phyloP scores from a whole-genome alignment of 805 yeast genomes.

The Yarrowia sp. region DNA sequence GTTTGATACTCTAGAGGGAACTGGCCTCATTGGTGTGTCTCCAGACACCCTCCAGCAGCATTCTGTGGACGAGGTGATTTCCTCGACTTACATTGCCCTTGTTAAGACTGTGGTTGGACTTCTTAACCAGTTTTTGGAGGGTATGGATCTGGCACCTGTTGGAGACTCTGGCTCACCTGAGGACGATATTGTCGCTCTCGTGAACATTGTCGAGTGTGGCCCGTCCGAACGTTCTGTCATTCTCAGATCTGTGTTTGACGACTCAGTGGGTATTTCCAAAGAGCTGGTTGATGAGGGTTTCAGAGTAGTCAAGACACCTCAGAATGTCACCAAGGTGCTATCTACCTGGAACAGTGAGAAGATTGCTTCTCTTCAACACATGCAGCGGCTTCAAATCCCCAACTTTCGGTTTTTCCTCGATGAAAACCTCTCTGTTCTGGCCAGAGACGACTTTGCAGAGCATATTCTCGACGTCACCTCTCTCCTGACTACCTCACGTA shows the following conservation, averaged over 20 bases:
- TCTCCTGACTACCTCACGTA: conserved; percentile 37
- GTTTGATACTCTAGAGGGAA: conserved; percentile 44
- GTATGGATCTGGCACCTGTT: conserved; percentile 34
- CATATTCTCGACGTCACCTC: conserved; percentile 2
- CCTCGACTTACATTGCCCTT: conserved; percentile 39
- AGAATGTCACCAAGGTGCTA: conserved; percentile 30
- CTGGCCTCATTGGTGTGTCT: conserved; percentile 42
- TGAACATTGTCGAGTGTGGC: conserved; percentile 41
- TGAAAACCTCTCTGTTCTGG: conserved; percentile 8
- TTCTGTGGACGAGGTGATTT: conserved; percentile 38
- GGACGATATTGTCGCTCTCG: conserved; percentile 39
- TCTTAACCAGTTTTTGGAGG: conserved; percentile 39
- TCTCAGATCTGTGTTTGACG: conserved; percentile 41
- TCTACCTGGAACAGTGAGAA: conserved; percentile 2
- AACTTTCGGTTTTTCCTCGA: conserved; percentile 31
- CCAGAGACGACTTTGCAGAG: conserved; percentile 10
- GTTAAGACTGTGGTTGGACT: conserved; percentile 38
- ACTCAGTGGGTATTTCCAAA: conserved; percentile 39
- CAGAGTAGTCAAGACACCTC: conserved; percentile 36
- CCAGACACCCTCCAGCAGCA: conserved; percentile 35
- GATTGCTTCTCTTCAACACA: neutral
- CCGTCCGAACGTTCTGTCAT: conserved; percentile 33
- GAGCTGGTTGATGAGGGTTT: conserved; percentile 43
- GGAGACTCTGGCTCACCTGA: conserved; percentile 30
- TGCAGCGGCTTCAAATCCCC: conserved; percentile 27